Evolutionary conservation across 2,329 filamentous ascomycete genomes (phyloP).

Genomic region (Phaeomoniella chlamydospora): DNA sequence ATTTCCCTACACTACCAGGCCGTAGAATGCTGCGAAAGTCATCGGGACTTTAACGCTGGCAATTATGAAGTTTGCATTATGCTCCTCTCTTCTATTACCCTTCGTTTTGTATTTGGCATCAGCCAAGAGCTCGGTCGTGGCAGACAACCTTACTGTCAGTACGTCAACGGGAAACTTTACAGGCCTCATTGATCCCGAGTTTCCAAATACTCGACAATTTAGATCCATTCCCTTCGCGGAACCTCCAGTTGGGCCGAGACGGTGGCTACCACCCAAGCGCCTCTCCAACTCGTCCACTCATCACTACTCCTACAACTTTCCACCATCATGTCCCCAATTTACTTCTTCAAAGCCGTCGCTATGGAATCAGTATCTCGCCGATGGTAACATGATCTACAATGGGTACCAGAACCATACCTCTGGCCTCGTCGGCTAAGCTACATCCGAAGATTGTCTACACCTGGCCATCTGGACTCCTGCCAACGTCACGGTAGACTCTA

Average conservation of each 20-base stretch:
- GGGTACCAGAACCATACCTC: slow-evolving; percentile 9
- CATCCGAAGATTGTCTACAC: slow-evolving; percentile 27
- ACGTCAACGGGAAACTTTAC: no score
- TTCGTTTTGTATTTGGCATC: no score
- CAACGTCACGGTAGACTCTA: slow-evolving; percentile 6
- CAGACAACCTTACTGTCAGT: no score
- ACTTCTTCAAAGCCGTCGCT: slow-evolving; percentile 9
- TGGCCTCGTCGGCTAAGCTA: slow-evolving; percentile 10
- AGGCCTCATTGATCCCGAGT: no score
- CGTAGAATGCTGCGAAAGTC: no score
- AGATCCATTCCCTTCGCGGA: slow-evolving; percentile 24
- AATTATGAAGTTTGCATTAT: no score
- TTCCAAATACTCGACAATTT: no score
- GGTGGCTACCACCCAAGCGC: slow-evolving; percentile 17
- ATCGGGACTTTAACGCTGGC: no score
- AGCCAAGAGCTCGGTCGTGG: no score
- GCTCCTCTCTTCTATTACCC: no score
- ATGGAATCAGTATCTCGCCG: slow-evolving; percentile 1
- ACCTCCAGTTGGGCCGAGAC: slow-evolving; percentile 15
- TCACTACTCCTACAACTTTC: slow-evolving; percentile 15
- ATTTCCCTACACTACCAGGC: no score
- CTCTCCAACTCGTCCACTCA: slow-evolving; percentile 5
- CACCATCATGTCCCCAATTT: slow-evolving; percentile 15
- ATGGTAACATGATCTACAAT: no score
- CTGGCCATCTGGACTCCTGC: slow-evolving; percentile 28